phyloP scores from a whole-genome alignment of 1,284 basidiomycete species.

The Boletus semigastroideus region DNA sequence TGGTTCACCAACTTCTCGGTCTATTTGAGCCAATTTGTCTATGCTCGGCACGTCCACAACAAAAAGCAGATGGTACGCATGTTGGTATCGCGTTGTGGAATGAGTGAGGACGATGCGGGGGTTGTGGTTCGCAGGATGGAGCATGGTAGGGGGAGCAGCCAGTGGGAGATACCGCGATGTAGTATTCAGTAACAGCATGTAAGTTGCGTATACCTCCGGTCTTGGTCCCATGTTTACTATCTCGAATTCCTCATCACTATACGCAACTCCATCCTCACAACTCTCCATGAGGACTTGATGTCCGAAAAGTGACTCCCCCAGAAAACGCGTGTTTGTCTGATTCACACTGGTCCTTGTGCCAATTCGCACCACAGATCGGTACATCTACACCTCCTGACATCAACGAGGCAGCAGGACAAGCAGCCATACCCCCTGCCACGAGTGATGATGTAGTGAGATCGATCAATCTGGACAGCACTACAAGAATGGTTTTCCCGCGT shows the following conservation, averaged over 20 bases:
- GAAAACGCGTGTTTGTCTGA: neutral
- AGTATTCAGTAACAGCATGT: constrained; percentile 22
- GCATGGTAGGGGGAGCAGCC: constrained; percentile 1
- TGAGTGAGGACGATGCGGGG: constrained; percentile 27
- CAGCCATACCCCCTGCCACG: neutral
- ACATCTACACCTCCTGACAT: constrained; percentile 11
- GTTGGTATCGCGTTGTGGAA: constrained; percentile 27
- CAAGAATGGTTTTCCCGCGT: neutral
- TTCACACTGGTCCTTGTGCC: neutral
- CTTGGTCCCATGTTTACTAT: constrained; percentile 9
- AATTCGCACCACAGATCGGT: constrained; percentile 7
- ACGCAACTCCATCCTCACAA: too few species aligned
- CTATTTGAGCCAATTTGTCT: constrained; percentile 27
- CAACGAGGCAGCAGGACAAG: constrained; percentile 21
- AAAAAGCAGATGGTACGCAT: constrained; percentile 28
- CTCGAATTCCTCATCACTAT: neutral
- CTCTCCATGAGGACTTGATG: neutral
- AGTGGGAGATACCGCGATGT: constrained; percentile 12
- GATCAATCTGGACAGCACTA: constrained; percentile 10
- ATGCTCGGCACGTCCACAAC: constrained; percentile 19
- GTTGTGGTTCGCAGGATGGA: constrained; percentile 21
- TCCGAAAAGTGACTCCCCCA: neutral
- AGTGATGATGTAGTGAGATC: constrained; percentile 8
- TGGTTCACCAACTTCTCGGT: constrained; percentile 28
- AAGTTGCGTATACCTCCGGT: neutral